phyloP scores from a whole-genome alignment of 2,329 filamentous ascomycete species.

The Thielaviopsis cerberus region DNA sequence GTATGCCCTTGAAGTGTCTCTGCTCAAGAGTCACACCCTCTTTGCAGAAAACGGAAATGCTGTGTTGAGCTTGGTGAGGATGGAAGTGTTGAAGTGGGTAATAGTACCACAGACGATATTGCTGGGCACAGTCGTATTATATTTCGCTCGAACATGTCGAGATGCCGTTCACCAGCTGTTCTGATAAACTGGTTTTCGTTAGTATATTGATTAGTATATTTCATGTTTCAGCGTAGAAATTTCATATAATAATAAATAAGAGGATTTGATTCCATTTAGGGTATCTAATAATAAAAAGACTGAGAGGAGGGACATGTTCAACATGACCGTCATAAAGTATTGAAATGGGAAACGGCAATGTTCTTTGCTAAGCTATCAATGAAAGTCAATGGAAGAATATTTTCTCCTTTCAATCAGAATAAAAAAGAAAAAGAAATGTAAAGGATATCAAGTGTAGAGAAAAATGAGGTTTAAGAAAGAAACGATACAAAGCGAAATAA shows the following conservation, averaged over 20 bases:
- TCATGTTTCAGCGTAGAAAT: background rate
- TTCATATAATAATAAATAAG: background rate
- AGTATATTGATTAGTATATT: background rate
- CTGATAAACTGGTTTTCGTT: background rate
- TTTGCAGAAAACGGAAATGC: conserved; percentile 22
- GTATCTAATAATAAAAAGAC: background rate
- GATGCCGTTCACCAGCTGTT: background rate
- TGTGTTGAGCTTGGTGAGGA: conserved; percentile 1
- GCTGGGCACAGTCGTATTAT: background rate
- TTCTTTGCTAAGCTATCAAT: too few relatives aligned
- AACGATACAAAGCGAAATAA: background rate
- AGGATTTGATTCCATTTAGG: background rate
- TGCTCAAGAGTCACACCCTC: conserved; percentile 43
- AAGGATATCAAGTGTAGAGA: too few relatives aligned
- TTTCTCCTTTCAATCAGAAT: too few relatives aligned
- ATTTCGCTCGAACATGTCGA: background rate
- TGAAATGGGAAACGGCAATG: too few relatives aligned
- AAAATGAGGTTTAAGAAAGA: too few relatives aligned
- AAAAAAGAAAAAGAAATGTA: background rate
- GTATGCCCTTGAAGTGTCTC: conserved; percentile 39
- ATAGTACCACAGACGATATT: background rate
- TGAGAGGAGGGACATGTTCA: too few relatives aligned
- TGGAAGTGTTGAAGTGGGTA: background rate
- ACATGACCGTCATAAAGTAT: too few relatives aligned
- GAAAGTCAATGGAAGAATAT: too few relatives aligned